phyloP scores from a whole-genome alignment of 2,329 filamentous ascomycete species.

The Aschersonia sp. region DNA sequence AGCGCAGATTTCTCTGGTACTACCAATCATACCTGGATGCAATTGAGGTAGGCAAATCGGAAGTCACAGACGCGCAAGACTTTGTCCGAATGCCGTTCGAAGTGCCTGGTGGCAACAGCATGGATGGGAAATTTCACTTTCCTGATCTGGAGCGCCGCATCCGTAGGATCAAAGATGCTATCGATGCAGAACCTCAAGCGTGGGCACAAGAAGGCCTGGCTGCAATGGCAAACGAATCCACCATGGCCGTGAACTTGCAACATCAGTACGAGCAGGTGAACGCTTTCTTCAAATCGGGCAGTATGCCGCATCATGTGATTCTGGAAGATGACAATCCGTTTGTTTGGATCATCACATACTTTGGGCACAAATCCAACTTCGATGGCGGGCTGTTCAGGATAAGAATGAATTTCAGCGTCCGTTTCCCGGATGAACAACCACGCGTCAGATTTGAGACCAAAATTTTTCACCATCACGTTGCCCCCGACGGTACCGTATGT shows the following conservation, averaged over 20 bases:
- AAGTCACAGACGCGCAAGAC: slow-evolving; percentile 44
- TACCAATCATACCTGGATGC: slow-evolving; percentile 71
- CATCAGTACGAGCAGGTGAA: slow-evolving; percentile 75
- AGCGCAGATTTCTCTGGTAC: slow-evolving; percentile 90
- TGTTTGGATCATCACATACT: slow-evolving; percentile 76
- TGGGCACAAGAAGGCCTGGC: slow-evolving; percentile 60
- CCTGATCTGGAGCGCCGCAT: slow-evolving; percentile 56
- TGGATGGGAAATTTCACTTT: slow-evolving; percentile 82
- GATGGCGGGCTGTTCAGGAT: slow-evolving; percentile 84
- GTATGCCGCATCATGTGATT: slow-evolving; percentile 59
- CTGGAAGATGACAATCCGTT: slow-evolving; percentile 77
- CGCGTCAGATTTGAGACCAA: slow-evolving; percentile 66
- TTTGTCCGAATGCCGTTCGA: slow-evolving; percentile 90
- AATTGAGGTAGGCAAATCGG: slow-evolving; percentile 48
- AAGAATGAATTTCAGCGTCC: slow-evolving; percentile 63
- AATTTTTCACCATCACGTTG: slow-evolving; percentile 80
- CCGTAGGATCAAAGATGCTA: slow-evolving; percentile 47
- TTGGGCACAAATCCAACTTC: slow-evolving; percentile 87
- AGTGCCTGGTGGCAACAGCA: slow-evolving; percentile 48
- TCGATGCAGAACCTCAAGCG: slow-evolving; percentile 54
- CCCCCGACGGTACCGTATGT: slow-evolving; percentile 65
- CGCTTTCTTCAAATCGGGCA: slow-evolving; percentile 56
- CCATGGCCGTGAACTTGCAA: slow-evolving; percentile 67
- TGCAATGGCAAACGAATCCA: slow-evolving; percentile 49
- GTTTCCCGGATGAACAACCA: slow-evolving; percentile 80